phyloP scores from a whole-genome alignment of 257 asterid species.

The Gardenia jasminoides region DNA sequence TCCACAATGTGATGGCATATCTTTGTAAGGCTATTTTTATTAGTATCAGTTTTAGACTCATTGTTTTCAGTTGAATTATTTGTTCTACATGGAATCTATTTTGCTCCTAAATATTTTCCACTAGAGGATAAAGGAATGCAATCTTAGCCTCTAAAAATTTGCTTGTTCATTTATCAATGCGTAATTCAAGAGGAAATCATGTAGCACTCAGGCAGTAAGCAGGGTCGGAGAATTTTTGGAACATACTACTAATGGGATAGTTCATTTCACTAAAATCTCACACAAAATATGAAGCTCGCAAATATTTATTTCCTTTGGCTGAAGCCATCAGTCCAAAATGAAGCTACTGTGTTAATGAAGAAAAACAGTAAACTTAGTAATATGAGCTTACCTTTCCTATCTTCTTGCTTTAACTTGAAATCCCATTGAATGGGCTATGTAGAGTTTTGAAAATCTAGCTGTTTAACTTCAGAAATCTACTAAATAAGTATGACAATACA shows the following conservation, averaged over 20 bases:
- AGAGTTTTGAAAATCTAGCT: background rate
- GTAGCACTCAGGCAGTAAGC: background rate
- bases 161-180: too few relatives aligned
- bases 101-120: background rate
- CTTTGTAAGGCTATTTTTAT: background rate
- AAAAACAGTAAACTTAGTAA: background rate
- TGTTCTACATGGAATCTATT: background rate
- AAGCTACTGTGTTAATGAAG: background rate
- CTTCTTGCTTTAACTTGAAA: background rate
- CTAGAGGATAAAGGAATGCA: background rate
- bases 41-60: too few relatives aligned
- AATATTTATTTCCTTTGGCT: background rate
- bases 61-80: too few relatives aligned
- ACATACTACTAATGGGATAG: too few relatives aligned
- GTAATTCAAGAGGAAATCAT: background rate
- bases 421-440: background rate
- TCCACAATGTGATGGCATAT: background rate
- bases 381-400: background rate
- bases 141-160: background rate
- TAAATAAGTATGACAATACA: background rate
- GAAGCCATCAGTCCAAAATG: background rate
- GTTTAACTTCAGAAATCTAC: background rate
- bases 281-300: background rate
- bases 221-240: background rate
- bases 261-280: too few relatives aligned